These are phyloP conservation scores for Candolleomyces eurysporus DNA, from an alignment of 768 basidiomycete species.

Conservation along the genomic window DNA sequence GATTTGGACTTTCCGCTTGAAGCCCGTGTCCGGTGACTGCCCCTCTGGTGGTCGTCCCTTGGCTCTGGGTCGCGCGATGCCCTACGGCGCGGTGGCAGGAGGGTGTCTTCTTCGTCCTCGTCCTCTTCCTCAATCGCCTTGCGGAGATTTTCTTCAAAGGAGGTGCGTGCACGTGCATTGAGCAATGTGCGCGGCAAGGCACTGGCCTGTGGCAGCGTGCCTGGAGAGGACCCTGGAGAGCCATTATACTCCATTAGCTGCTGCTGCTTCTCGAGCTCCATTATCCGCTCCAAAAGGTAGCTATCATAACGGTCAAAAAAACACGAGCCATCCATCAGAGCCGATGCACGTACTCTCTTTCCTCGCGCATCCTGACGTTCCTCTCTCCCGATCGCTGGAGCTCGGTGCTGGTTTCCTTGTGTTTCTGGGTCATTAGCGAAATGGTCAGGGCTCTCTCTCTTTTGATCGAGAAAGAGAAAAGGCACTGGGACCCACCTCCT, in stretches of 20 bases:
- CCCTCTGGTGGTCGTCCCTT: neutral
- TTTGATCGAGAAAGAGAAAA: constrained; percentile 22
- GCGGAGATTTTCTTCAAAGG: constrained; percentile 47
- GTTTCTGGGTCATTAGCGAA: constrained; percentile 45
- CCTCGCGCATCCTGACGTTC: constrained; percentile 58
- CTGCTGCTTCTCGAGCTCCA: constrained; percentile 52
- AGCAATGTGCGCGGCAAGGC: constrained; percentile 51
- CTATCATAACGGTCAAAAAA: constrained; percentile 5
- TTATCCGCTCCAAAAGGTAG: constrained; percentile 48
- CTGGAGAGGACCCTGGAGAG: constrained; percentile 8
- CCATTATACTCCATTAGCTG: constrained; percentile 20
- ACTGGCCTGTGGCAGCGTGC: constrained; percentile 37
- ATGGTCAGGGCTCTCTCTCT: constrained; percentile 25
- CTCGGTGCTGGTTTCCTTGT: constrained; percentile 57
- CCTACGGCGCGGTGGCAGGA: constrained; percentile 43
- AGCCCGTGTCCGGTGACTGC: neutral
- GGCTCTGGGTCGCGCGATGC: constrained; percentile 24
- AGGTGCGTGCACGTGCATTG: constrained; percentile 38
- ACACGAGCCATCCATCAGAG: constrained; percentile 1
- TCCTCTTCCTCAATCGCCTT: constrained; percentile 46
- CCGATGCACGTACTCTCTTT: constrained; percentile 52
- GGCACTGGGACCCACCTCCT: constrained; percentile 52
- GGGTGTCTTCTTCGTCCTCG: constrained; percentile 49
- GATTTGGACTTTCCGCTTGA: neutral
- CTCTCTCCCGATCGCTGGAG: constrained; percentile 61